Conservation (phyloP, 2,329 filamentous ascomycete species). For the Chaetomium sp. region DNA sequence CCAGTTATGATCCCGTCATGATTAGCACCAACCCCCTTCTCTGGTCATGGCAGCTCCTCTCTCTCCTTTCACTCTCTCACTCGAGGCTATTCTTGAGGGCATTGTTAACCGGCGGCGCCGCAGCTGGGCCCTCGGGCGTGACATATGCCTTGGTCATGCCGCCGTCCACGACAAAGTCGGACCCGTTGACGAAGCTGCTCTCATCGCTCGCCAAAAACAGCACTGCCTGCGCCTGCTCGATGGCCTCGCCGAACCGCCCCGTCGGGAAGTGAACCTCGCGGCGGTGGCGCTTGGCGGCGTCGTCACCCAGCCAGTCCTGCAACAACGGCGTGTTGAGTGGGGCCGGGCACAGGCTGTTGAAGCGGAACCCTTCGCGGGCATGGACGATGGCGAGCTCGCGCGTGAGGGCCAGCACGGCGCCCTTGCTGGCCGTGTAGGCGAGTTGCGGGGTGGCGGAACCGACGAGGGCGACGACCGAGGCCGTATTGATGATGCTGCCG, state of each 20-base stretch:
- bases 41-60: not conserved
- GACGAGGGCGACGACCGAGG: conserved; percentile 83
- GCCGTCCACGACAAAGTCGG: conserved; percentile 93
- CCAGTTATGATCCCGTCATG: not conserved
- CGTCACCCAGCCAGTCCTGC: conserved; percentile 91
- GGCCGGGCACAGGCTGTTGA: conserved; percentile 88
- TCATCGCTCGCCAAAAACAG: conserved; percentile 86
- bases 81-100: conserved; percentile 54
- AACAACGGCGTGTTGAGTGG: conserved; percentile 89
- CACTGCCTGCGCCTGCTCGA: conserved; percentile 89
- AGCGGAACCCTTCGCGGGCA: conserved; percentile 82
- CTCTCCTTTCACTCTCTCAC: conserved; percentile 17
- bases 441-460: conserved; percentile 86
- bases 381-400: conserved; percentile 90
- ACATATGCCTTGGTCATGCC: conserved; percentile 94
- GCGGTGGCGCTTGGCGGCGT: conserved; percentile 75
- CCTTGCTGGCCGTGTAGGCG: conserved; percentile 93
- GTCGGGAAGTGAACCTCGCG: conserved; percentile 88
- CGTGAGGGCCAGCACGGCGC: conserved; percentile 86
- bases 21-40: not conserved
- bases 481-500: conserved; percentile 89
- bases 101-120: conserved; percentile 61
- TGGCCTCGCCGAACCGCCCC: conserved; percentile 87
- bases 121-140: conserved; percentile 62
- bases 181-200: conserved; percentile 85